Evolutionary conservation across 1,139 yeast species (phyloP), one percentile per base, ranked within the genome.

Genomic region (Diutina sp.): DNA sequence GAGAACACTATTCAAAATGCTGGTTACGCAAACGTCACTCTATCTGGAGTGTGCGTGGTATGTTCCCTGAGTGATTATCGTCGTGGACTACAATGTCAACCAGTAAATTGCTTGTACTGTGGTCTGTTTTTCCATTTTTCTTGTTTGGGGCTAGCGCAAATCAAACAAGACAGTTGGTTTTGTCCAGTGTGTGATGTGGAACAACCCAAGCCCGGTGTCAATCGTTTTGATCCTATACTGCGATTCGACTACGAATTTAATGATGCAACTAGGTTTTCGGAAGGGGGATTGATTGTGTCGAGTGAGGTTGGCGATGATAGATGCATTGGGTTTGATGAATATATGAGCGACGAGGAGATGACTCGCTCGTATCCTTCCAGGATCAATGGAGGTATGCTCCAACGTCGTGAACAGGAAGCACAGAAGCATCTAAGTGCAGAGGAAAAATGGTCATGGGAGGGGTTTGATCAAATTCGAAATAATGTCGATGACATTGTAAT

Each of bases 131-230:
- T 73, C 61, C 80, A 76, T 61, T 61, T 63, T 30, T 60, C 61
- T 25, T 76, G 80, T 59, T 63, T 76, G 47, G 76, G 76, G 12
- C 29, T 51, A 11, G 41, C 48, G 16, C 60, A 54, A 58, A 30
- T 18, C 58, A 64, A 54, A 16, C 60, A 55, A 9, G 41, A 55
- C 14, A 29, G 51, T 16, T 76, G 80, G 80, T 69, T 65, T 59
- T 76, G 80, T 62, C 79, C 79, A 21, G 69, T 76, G 54, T 76
- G 80, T 62, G 80, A 76, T 57, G 63, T 60, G 56, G 65, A 64
- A 41, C 78, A 74, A 59, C 77, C 72, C 5, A 28, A 44, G 41
- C 48, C 45, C 6, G 30, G 38, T 16, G 14, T 32, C 44, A 30
- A 32, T 29, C 30, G 25, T 7, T 5, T 11, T 1, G 28, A 30